A percentile compares a stretch with the other conserved stretches of the same genome.
Conservation (phyloP, 2,329 filamentous ascomycete genomes). For the Leptographium lundbergii region DNA sequence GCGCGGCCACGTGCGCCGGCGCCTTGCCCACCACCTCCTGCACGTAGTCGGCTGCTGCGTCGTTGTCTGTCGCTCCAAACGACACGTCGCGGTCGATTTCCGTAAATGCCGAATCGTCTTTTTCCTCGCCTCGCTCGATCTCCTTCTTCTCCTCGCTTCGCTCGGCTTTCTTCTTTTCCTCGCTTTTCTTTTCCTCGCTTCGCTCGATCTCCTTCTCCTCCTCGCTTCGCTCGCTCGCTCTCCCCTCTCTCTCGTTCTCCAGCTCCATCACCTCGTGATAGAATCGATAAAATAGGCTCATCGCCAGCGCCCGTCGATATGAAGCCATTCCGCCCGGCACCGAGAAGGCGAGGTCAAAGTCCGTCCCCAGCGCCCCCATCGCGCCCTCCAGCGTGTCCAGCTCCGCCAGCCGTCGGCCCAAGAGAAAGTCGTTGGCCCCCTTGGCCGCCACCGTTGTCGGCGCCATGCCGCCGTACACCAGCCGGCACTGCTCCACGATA, state of each 20-base stretch:
- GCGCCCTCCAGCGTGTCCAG: slow-evolving; percentile 74
- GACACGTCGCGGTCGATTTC: slow-evolving; percentile 84
- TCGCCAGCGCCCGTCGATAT: slow-evolving; percentile 78
- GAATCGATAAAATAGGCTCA: slow-evolving; percentile 95
- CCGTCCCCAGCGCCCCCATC: slow-evolving; percentile 78
- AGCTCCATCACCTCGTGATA: slow-evolving; percentile 74
- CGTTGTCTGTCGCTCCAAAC: slow-evolving; percentile 63
- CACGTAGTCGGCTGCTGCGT: slow-evolving; percentile 63
- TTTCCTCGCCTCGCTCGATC: too few species aligned
- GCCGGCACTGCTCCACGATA: slow-evolving; percentile 57
- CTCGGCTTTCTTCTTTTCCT: neutral
- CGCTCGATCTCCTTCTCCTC: slow-evolving; percentile 3
- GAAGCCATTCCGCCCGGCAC: slow-evolving; percentile 97
- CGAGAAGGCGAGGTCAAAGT: slow-evolving; percentile 80
- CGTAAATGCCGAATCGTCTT: slow-evolving; percentile 62
- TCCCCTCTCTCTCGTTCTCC: slow-evolving; percentile 26
- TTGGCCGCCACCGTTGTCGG: slow-evolving; percentile 81
- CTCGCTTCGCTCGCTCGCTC: neutral
- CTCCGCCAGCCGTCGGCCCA: slow-evolving; percentile 69
- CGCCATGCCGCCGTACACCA: slow-evolving; percentile 94
- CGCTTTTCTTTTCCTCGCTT: slow-evolving; percentile 17
- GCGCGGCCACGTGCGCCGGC: slow-evolving; percentile 75
- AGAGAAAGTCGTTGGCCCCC: slow-evolving; percentile 58
- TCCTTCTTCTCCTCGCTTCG: neutral
- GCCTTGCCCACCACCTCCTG: slow-evolving; percentile 75